A percentile compares a stretch with the other conserved stretches of the same genome.
phyloP scores from a whole-genome alignment of 2,329 filamentous ascomycete genomes.

The Alternaria angustiovoidea region DNA sequence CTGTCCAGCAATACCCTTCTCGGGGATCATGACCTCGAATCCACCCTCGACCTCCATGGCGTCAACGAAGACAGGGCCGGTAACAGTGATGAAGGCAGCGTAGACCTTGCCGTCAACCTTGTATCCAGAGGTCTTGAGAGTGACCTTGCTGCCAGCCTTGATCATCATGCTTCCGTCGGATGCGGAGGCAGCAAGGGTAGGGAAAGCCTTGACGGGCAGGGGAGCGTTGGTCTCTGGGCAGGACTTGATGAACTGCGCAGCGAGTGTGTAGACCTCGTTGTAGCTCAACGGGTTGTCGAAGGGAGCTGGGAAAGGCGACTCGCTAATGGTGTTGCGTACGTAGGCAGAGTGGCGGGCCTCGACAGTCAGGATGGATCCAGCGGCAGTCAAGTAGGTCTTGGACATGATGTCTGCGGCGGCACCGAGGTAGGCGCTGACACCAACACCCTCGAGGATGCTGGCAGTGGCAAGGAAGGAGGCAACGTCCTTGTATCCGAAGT shows the following conservation, averaged over 20 bases:
- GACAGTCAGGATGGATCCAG: slow-evolving; percentile 69
- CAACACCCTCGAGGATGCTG: slow-evolving; percentile 64
- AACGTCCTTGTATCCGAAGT: slow-evolving; percentile 60
- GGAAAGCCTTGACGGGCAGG: slow-evolving; percentile 69
- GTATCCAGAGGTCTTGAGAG: slow-evolving; percentile 25
- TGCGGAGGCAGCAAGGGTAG: slow-evolving; percentile 50
- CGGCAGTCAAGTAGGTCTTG: slow-evolving; percentile 66
- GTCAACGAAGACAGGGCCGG: slow-evolving; percentile 31
- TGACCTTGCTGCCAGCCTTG: slow-evolving; percentile 25
- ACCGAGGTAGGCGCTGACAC: slow-evolving; percentile 68
- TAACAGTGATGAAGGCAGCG: slow-evolving; percentile 36
- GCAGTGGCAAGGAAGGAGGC: slow-evolving; percentile 62
- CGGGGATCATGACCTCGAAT: slow-evolving; percentile 28
- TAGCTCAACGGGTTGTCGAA: slow-evolving; percentile 68
- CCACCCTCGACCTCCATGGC: slow-evolving; percentile 24
- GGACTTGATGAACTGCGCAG: slow-evolving; percentile 66
- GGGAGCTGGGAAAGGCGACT: slow-evolving; percentile 65
- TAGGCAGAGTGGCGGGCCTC: slow-evolving; percentile 72
- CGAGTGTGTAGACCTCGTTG: slow-evolving; percentile 71
- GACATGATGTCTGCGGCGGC: slow-evolving; percentile 66
- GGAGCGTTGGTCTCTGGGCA: slow-evolving; percentile 64
- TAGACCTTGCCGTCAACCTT: slow-evolving; percentile 33
- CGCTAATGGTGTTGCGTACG: slow-evolving; percentile 60
- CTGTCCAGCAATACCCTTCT: slow-evolving; percentile 36
- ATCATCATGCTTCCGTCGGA: slow-evolving; percentile 20